Percentiles rank a stretch among this genome's conserved stretches.
Conservation (phyloP, 768 basidiomycete genomes). For the Lactarius trivialis region DNA sequence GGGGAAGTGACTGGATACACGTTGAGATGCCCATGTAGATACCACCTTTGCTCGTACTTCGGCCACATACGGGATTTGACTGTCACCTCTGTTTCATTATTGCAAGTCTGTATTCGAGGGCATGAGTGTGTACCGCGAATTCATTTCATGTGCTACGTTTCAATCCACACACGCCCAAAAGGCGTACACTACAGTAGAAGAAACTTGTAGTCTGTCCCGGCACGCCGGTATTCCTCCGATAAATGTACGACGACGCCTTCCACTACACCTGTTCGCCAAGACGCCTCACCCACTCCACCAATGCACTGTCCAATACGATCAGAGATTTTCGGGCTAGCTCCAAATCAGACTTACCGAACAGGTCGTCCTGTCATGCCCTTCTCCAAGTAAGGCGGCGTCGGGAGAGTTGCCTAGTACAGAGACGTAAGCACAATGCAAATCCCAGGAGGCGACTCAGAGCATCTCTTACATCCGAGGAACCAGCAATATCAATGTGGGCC, state of each 20-base stretch:
- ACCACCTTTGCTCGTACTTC: neutral
- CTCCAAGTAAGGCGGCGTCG: constrained; percentile 55
- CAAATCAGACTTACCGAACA: constrained; percentile 47
- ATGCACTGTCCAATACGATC: constrained; percentile 10
- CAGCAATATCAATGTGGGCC: constrained; percentile 86
- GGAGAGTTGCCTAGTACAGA: constrained; percentile 39
- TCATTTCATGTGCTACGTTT: neutral
- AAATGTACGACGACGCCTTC: neutral
- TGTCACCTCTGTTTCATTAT: neutral
- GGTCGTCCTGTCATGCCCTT: constrained; percentile 78
- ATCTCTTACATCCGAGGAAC: constrained; percentile 58
- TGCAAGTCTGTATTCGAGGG: neutral
- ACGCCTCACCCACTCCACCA: constrained; percentile 22
- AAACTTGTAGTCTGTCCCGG: too few relatives aligned
- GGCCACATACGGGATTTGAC: neutral
- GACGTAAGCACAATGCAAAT: neutral
- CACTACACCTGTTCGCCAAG: neutral
- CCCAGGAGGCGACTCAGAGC: neutral
- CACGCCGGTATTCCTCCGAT: constrained; percentile 23
- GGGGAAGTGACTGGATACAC: too few relatives aligned
- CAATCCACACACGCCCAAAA: too few relatives aligned
- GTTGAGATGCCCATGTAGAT: neutral
- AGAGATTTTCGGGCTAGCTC: neutral
- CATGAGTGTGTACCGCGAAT: neutral
- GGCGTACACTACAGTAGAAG: too few relatives aligned